phyloP scores from a whole-genome alignment of 2,329 filamentous ascomycete species.

The Ilyonectria sp. region DNA sequence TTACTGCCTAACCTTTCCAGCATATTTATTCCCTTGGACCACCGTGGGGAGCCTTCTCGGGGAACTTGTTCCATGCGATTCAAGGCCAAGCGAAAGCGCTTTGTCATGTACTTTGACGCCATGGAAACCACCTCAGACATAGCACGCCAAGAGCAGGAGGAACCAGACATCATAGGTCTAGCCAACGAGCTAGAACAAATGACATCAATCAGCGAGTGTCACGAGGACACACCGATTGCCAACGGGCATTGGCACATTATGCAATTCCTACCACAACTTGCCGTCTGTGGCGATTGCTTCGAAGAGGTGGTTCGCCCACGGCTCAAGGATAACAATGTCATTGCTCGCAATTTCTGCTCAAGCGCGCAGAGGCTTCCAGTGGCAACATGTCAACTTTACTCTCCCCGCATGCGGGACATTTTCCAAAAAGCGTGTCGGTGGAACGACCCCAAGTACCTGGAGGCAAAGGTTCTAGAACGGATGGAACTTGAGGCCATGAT shows the following conservation, averaged over 20 bases:
- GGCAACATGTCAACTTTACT: slow-evolving; percentile 85
- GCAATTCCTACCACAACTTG: slow-evolving; percentile 81
- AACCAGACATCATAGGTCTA: slow-evolving; percentile 73
- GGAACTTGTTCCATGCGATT: slow-evolving; percentile 80
- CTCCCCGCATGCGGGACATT: slow-evolving; percentile 80
- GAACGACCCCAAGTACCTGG: slow-evolving; percentile 77
- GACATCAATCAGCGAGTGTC: slow-evolving; percentile 73
- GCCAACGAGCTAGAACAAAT: slow-evolving; percentile 75
- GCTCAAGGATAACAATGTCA: slow-evolving; percentile 64
- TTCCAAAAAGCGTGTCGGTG: slow-evolving; percentile 78
- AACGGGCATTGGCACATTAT: slow-evolving; percentile 84
- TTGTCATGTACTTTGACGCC: slow-evolving; percentile 72
- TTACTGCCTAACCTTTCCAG: slow-evolving; percentile 81
- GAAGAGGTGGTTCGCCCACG: slow-evolving; percentile 83
- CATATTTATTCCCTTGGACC: slow-evolving; percentile 71
- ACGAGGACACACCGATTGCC: slow-evolving; percentile 72
- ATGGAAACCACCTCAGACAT: slow-evolving; percentile 71
- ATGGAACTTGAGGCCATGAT: slow-evolving; percentile 73
- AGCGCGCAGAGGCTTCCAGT: slow-evolving; percentile 69
- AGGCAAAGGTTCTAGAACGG: slow-evolving; percentile 70
- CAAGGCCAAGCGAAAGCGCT: slow-evolving; percentile 65
- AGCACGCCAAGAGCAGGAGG: slow-evolving; percentile 60
- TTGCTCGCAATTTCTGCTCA: slow-evolving; percentile 77
- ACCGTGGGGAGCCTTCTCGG: slow-evolving; percentile 60
- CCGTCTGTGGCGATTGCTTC: slow-evolving; percentile 90